phyloP scores from a whole-genome alignment of 2,329 filamentous ascomycete species.

The Aureobasidium sp. region DNA sequence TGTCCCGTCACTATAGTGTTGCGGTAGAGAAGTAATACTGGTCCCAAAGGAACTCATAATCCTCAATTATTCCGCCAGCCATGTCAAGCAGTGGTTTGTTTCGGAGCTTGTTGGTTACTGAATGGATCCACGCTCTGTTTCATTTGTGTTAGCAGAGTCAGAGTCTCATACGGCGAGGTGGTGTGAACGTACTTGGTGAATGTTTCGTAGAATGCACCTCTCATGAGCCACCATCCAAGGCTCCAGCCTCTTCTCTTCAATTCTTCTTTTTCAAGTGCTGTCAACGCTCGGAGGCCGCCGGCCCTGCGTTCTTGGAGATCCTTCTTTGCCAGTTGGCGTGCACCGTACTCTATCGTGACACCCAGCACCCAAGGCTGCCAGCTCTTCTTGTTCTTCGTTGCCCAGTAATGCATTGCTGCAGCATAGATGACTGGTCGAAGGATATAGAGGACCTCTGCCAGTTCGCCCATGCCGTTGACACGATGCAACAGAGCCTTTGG shows the following conservation, averaged over 20 bases:
- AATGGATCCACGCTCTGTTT: conserved; percentile 52
- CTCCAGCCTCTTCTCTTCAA: conserved; percentile 80
- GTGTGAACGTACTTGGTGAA: conserved; percentile 56
- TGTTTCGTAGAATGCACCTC: conserved; percentile 94
- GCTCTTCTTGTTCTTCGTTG: conserved; percentile 64
- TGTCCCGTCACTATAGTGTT: conserved; percentile 35
- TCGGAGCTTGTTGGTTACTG: conserved; percentile 61
- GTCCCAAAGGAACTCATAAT: conserved; percentile 97
- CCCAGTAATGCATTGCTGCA: conserved; percentile 65
- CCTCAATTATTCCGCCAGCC: conserved; percentile 77
- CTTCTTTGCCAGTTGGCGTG: conserved; percentile 70
- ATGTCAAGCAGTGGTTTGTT: conserved; percentile 70
- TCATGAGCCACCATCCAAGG: conserved; percentile 92
- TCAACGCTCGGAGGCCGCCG: conserved; percentile 66
- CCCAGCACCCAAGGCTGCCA: conserved; percentile 93
- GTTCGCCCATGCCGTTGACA: conserved; percentile 62
- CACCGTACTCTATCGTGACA: conserved; percentile 75
- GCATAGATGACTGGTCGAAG: conserved; percentile 83
- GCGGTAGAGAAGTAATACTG: conserved; percentile 84
- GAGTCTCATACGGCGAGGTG: neutral
- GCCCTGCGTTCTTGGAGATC: conserved; percentile 55
- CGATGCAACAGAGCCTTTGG: conserved; percentile 78
- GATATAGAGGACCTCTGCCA: conserved; percentile 88
- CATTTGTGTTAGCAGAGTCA: conserved; percentile 19
- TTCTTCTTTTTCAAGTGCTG: conserved; percentile 82